Evolutionary conservation across 2,329 filamentous ascomycete species (phyloP), one percentile per base, ranked within the genome.

Genomic region (Monosporascus cannonballus): DNA sequence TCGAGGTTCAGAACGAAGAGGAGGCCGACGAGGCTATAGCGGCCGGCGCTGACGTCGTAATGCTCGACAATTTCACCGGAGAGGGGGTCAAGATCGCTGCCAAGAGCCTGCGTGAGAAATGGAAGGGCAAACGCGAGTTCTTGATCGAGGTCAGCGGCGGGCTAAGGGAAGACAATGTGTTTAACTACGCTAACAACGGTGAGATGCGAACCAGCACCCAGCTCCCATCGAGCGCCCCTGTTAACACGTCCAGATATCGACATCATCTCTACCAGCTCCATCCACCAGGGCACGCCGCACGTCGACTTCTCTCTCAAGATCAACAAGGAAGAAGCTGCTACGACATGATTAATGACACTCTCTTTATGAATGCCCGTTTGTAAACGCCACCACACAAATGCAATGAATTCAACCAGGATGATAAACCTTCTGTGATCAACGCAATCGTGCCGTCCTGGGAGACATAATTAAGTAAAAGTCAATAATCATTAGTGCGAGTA

Each of bases 241-340:
- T 34, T 34, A 34, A 34, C 30, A 34, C 30, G 11, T 14, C 9
- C 30, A 79, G 91, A 97, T 72, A 85, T 99, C 61, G 94, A 99
- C 71, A 92, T 99, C 60, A 85, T 97, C 62, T 96, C 92, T 44
- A 96, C 93, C 9, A 96, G 92, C 68, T 93, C 89, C 50, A 96
- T 99, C 65, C 94, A 99, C 66, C 94, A 99, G 74, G 93, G 94
- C 3, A 90, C 95, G 3, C 84, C 88, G 30, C 91, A 96, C 68
- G 85, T 99, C 46, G 94, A 99, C 70, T 97, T 96, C 69, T 96
- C 92, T 5, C 78, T 99, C 61, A 99, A 99, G 76, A 92, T 99
- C 58, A 70, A 81, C 53, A 74, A 75, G 42, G 61, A 50, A n/a
- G 53, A 64, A 30, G 51, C 54, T 8, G 44, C 45, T 17, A 37